A percentile compares a stretch with the other conserved stretches of the same genome.
Conservation (phyloP, 805 yeast species). For the Alloascoidea africana region DNA sequence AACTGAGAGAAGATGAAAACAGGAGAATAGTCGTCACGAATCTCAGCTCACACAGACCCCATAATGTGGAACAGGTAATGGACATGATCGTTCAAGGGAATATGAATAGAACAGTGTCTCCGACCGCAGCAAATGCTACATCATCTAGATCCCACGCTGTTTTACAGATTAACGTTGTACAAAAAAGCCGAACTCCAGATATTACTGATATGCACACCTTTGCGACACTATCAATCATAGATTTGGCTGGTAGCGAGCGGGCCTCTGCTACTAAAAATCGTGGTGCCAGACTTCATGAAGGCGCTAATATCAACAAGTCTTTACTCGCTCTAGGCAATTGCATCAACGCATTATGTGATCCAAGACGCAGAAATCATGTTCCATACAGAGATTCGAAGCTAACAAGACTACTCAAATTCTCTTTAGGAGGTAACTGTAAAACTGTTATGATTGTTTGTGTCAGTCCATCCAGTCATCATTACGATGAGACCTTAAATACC, state of each 20-base stretch:
- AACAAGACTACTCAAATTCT: constrained; percentile 74
- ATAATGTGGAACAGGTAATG: constrained; percentile 27
- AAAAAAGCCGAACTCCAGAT: constrained; percentile 44
- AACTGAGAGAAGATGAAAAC: constrained; percentile 55
- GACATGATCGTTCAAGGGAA: constrained; percentile 63
- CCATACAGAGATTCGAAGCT: constrained; percentile 88
- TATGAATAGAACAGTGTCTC: constrained; percentile 61
- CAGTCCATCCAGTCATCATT: constrained; percentile 74
- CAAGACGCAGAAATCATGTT: constrained; percentile 50
- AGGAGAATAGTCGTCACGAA: constrained; percentile 58
- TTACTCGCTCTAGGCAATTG: constrained; percentile 85
- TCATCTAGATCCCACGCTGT: constrained; percentile 93
- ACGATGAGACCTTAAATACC: constrained; percentile 87
- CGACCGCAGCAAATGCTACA: constrained; percentile 83
- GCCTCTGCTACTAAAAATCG: constrained; percentile 81
- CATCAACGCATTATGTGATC: constrained; percentile 79
- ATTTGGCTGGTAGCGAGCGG: constrained; percentile 89
- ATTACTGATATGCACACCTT: constrained; percentile 51
- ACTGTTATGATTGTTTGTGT: constrained; percentile 95
- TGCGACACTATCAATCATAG: constrained; percentile 78
- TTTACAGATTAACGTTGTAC: constrained; percentile 58
- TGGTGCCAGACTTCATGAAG: constrained; percentile 73
- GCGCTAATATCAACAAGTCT: constrained; percentile 84
- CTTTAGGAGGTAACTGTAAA: constrained; percentile 87
- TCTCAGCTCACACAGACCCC: constrained; percentile 46